These are phyloP conservation scores for Diospyros kaki DNA, from an alignment of 148 eudicot genomes.

Conservation along the genomic window DNA sequence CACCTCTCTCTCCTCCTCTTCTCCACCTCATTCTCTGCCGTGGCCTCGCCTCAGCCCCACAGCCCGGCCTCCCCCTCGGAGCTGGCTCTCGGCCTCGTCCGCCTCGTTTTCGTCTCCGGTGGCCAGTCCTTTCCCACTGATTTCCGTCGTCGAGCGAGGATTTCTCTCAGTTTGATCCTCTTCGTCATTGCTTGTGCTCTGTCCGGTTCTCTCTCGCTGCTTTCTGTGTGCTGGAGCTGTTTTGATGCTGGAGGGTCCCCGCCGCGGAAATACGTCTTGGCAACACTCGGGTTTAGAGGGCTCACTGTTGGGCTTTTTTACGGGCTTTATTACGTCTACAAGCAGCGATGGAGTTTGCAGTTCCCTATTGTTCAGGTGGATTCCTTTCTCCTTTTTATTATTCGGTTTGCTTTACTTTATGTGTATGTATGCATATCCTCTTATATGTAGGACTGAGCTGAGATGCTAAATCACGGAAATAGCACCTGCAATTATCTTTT, in stretches of 20 bases:
- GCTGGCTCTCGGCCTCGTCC: slow-evolving; percentile 29
- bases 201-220: slow-evolving; percentile 41
- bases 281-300: slow-evolving; percentile 46
- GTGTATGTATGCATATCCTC: too few relatives aligned
- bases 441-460: too few relatives aligned
- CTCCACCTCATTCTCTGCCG: slow-evolving; percentile 21
- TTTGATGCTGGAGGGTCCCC: slow-evolving; percentile 14
- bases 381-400: neutral
- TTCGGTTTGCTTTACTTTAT: neutral
- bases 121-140: slow-evolving; percentile 16
- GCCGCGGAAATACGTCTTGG: slow-evolving; percentile 2
- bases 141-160: slow-evolving; percentile 36
- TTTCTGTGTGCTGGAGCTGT: slow-evolving; percentile 31
- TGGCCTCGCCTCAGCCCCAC: slow-evolving; percentile 40
- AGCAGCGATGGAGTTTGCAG: slow-evolving; percentile 52
- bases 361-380: slow-evolving; percentile 89
- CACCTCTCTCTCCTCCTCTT: slow-evolving; percentile 29
- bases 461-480: too few relatives aligned
- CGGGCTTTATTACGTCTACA: slow-evolving; percentile 51
- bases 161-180: slow-evolving; percentile 34
- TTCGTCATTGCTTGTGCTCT: slow-evolving; percentile 32
- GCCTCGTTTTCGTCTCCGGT: slow-evolving; percentile 38
- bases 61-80: slow-evolving; percentile 35
- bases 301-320: slow-evolving; percentile 52
- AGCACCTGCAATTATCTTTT: too few relatives aligned